Percentiles rank a stretch among this genome's conserved stretches.
Conservation (phyloP, 768 basidiomycete species). For the Tephrocybe sp. region DNA sequence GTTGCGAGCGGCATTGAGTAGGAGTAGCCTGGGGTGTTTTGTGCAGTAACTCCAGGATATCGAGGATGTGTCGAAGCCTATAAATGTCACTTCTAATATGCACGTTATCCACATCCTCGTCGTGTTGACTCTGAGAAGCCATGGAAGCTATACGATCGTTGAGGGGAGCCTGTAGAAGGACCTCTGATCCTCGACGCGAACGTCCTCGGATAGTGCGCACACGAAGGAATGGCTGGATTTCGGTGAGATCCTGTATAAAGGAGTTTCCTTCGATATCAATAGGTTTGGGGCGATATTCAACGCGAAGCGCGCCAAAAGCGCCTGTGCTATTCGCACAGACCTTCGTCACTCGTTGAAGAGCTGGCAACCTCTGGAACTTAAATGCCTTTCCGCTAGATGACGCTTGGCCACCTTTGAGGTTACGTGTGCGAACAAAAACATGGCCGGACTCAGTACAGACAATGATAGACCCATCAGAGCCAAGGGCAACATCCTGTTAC, state of each 20-base stretch:
- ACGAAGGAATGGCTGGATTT: conserved; percentile 60
- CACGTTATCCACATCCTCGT: conserved; percentile 34
- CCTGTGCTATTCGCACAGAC: conserved; percentile 88
- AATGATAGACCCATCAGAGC: conserved; percentile 83
- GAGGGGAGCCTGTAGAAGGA: not conserved
- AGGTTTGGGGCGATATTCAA: conserved; percentile 60
- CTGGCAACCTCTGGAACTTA: conserved; percentile 79
- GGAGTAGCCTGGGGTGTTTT: conserved; percentile 18
- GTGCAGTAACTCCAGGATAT: conserved; percentile 27
- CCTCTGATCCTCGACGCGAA: not conserved
- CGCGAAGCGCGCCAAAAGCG: conserved; percentile 80
- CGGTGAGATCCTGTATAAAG: conserved; percentile 64
- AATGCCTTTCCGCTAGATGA: conserved; percentile 41
- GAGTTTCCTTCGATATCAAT: conserved; percentile 54
- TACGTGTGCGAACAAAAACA: conserved; percentile 80
- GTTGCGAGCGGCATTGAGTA: conserved; percentile 14
- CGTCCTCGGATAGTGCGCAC: conserved; percentile 14
- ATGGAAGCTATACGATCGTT: not conserved
- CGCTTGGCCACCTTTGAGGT: conserved; percentile 27
- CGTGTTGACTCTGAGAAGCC: not conserved
- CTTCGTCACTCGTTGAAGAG: conserved; percentile 78
- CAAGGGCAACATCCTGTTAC: conserved; percentile 80
- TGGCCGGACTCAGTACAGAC: conserved; percentile 95
- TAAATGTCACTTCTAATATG: conserved; percentile 35
- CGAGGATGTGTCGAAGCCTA: conserved; percentile 29